These are phyloP conservation scores for Fomitopsis palustris DNA, from an alignment of 1,284 basidiomycete species.

Conservation along the genomic window DNA sequence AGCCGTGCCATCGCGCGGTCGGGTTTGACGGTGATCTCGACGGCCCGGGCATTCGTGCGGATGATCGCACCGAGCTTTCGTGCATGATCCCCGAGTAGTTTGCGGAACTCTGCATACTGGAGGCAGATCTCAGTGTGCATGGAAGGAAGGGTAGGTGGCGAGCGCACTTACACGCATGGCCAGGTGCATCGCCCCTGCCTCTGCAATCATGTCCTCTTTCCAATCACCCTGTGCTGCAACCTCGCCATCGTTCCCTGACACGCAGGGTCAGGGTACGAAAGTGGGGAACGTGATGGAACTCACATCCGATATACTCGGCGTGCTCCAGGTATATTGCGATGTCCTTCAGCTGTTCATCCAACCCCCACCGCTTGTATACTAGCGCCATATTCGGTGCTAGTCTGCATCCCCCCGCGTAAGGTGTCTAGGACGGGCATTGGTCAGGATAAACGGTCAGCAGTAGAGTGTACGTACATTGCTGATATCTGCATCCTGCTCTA, in stretches of 20 bases:
- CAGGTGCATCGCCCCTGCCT: constrained; percentile 25
- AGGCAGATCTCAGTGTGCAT: background rate
- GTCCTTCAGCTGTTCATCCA: constrained; percentile 18
- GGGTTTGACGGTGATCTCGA: constrained; percentile 12
- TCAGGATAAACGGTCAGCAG: background rate
- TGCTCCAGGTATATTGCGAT: constrained; percentile 9
- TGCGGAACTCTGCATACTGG: constrained; percentile 24
- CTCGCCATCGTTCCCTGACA: constrained; percentile 22
- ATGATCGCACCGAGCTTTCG: constrained; percentile 19
- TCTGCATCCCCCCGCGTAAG: constrained; percentile 17
- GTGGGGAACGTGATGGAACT: background rate
- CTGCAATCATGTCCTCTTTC: constrained; percentile 24
- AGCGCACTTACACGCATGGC: constrained; percentile 19
- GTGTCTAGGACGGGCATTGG: constrained; percentile 10
- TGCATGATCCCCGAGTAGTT: constrained; percentile 20
- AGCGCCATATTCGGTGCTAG: constrained; percentile 27
- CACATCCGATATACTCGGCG: constrained; percentile 14
- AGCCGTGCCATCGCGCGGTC: constrained; percentile 20
- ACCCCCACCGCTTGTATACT: constrained; percentile 27
- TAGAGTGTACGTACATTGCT: constrained; percentile 12
- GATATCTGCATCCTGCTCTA: constrained; percentile 17
- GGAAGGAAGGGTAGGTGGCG: background rate
- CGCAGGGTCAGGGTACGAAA: background rate
- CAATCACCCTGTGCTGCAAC: constrained; percentile 20
- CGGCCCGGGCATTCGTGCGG: constrained; percentile 12